Conservation (phyloP, 225 moss, liverwort and hornwort genomes). For the Bryoerythrophyllum caledonicum region DNA sequence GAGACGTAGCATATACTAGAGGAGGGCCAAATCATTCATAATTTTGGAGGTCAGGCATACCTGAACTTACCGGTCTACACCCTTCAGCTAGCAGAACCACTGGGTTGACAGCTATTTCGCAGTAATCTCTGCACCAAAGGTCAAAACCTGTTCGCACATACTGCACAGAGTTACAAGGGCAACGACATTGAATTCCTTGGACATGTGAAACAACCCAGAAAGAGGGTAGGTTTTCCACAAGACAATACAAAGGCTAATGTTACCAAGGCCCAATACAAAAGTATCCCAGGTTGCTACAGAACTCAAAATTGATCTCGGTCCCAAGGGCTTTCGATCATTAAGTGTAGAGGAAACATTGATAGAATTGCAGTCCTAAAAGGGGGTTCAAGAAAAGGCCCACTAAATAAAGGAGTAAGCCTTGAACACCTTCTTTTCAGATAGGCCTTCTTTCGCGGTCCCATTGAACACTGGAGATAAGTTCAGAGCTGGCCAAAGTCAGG, state of each 20-base stretch:
- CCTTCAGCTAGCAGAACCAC: conserved; percentile 35
- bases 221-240: not conserved
- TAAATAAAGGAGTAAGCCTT: conserved; percentile 10
- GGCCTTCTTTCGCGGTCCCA: conserved; percentile 6
- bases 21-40: not conserved
- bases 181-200: conserved; percentile 16
- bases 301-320: conserved; percentile 10
- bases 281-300: too few relatives aligned
- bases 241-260: conserved; percentile 10
- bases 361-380: conserved; percentile 16
- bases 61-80: conserved; percentile 51
- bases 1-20: not conserved
- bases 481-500: conserved; percentile 22
- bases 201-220: conserved; percentile 9
- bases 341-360: not conserved
- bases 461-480: conserved; percentile 17
- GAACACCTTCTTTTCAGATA: conserved; percentile 15
- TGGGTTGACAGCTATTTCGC: conserved; percentile 43
- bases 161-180: conserved; percentile 41
- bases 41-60: conserved; percentile 40
- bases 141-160: conserved; percentile 58
- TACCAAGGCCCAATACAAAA: not conserved
- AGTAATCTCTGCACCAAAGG: conserved; percentile 52
- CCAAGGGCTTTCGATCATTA: conserved; percentile 9
- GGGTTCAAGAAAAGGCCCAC: conserved; percentile 30